Evolutionary conservation across 331 rosid genomes (phyloP), one percentile per base, ranked within the genome.

Genomic region (Phaseolus coccineus): DNA sequence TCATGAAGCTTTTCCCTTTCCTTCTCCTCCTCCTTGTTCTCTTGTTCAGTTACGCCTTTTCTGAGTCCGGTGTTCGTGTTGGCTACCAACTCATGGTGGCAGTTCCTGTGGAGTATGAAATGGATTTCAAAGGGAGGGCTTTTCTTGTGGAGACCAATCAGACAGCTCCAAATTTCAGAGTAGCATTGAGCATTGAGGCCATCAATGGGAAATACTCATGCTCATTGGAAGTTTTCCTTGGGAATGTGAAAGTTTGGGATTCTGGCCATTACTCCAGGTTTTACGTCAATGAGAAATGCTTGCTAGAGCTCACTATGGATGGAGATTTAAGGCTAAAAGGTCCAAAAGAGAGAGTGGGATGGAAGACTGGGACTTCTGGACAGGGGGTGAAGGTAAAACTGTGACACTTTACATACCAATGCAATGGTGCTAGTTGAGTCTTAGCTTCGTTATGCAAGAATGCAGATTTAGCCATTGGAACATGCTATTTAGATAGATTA

Each of bases 341-440:
- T 63, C 92, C 90, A 5, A 75, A 82, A 35, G 90, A 82, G 2
- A 83, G 50, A 31, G 88, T 96, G 14, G 99, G 99, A 24, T 96
- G 99, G 99, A 87, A 90, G 78, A 89, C 94, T 39, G 98, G 97
- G 27, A 96, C 99, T 85, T 87, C 92, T 59, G 88, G 92, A 84
- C 99, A 96, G 87, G 91, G 91, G 75, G 97, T 91, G 82, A 65
- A 95, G 99, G 99, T 95, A 95, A 84, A 61, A 35, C 52, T 63
- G 9, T 24, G 59, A 6, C 57, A 40, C 8, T 1, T 6, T 68
- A 40, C 24, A 6, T 39, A 7, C 75, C 71, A 47, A 4, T 69
- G 33, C 71, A 47, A 4, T 74, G 33, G 8, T 47, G 24, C 5
- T 15, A 31, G 6, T 33, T 33, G 4, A 61, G 42, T 61, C 5